These are phyloP conservation scores for Deinandra increscens DNA, from an alignment of 129 eudicot genomes.

Conservation along the genomic window DNA sequence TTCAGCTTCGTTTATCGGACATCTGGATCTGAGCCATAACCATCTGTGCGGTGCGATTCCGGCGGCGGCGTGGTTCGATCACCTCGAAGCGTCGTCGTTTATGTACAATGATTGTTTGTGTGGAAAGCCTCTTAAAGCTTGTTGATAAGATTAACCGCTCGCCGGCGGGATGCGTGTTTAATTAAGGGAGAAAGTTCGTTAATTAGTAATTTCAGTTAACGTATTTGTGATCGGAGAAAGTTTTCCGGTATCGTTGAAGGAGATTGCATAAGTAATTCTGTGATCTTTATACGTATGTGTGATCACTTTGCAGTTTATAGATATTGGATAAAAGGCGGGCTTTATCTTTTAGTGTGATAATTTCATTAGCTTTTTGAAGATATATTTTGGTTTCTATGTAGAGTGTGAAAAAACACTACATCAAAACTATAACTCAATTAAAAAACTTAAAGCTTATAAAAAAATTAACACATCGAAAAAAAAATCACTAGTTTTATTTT, in stretches of 20 bases:
- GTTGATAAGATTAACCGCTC: conserved; percentile 28
- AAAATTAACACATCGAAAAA: no score
- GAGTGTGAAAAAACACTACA: no score
- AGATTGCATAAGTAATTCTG: conserved; percentile 23
- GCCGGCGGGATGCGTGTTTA: not conserved
- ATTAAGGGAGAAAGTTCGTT: not conserved
- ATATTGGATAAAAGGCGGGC: not conserved
- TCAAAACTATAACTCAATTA: no score
- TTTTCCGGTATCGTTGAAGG: conserved; percentile 13
- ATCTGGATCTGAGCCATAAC: conserved; percentile 80
- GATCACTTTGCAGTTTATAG: conserved; percentile 2
- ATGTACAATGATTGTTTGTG: conserved; percentile 62
- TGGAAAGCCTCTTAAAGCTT: conserved; percentile 71
- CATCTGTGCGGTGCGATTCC: conserved; percentile 81
- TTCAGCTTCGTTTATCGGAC: conserved; percentile 65
- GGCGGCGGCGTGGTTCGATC: conserved; percentile 59
- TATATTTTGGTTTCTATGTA: no score
- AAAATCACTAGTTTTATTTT: no score
- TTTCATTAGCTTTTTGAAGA: no score
- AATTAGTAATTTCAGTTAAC: conserved; percentile 11
- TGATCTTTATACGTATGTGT: conserved; percentile 3
- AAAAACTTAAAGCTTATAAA: no score
- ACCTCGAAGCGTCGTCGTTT: conserved; percentile 75
- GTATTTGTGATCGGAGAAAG: not conserved
- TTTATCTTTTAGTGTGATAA: not conserved